phyloP scores from a whole-genome alignment of 805 yeast genomes.

The Pichia heedii region DNA sequence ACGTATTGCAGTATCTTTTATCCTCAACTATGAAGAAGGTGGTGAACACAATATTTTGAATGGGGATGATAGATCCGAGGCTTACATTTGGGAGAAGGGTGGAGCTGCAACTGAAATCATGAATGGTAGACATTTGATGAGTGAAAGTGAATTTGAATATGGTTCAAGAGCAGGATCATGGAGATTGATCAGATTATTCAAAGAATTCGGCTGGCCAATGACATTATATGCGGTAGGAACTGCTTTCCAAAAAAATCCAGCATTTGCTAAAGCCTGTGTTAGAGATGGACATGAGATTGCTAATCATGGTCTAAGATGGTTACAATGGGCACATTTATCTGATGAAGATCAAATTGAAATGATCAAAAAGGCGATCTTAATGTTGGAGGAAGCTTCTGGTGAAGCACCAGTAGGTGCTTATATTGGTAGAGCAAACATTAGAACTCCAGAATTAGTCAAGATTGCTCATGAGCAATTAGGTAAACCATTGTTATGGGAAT shows the following conservation, averaged over 20 bases:
- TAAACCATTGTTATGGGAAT: constrained; percentile 26
- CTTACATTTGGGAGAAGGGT: constrained; percentile 13
- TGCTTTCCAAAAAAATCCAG: constrained; percentile 28
- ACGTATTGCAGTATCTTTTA: constrained; percentile 20
- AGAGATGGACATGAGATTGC: constrained; percentile 33
- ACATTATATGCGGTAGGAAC: constrained; percentile 32
- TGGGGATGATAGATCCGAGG: constrained; percentile 15
- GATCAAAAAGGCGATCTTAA: constrained; percentile 24
- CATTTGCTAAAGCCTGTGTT: constrained; percentile 27
- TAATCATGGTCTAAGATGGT: constrained; percentile 31
- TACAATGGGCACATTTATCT: constrained; percentile 21
- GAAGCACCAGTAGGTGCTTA: constrained; percentile 30
- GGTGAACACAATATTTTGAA: constrained; percentile 14
- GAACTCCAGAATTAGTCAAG: constrained; percentile 26
- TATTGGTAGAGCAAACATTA: constrained; percentile 27
- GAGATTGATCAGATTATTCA: constrained; percentile 25
- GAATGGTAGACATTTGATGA: constrained; percentile 12
- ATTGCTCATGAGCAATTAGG: constrained; percentile 28
- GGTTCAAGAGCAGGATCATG: constrained; percentile 15
- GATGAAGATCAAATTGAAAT: constrained; percentile 27
- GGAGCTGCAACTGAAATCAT: constrained; percentile 11
- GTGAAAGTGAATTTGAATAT: constrained; percentile 13
- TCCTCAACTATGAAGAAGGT: constrained; percentile 24
- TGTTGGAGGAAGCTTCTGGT: constrained; percentile 27
- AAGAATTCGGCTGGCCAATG: constrained; percentile 25